Evolutionary conservation across 805 yeast genomes (phyloP), one percentile per base, ranked within the genome.

Genomic region (Isabelozyma heimii): DNA sequence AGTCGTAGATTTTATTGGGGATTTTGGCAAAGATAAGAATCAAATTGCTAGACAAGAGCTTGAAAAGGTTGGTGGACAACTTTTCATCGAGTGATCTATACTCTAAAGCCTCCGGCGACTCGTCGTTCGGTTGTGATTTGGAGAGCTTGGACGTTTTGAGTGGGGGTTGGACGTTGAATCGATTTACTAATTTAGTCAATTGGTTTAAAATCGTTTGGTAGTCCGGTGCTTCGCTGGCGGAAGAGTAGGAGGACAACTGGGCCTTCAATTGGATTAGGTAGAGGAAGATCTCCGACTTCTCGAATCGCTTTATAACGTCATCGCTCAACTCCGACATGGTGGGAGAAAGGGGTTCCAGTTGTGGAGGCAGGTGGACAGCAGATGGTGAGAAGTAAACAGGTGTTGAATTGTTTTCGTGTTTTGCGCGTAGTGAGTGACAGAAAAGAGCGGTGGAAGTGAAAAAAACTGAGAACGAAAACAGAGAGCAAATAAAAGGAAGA

Each of bases 1-100:
- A 58, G 49, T 73, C 77, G 54, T 68, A 69, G 9, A 65, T 58
- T 47, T 69, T 70, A 30, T 64, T 64, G 2, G 77, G 67, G 9
- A 69, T 51, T 10, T 64, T 58, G 8, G 57, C 56, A 27, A 72
- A 59, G 2, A 67, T 60, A 17, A 60, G 12, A 8, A 61, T 54
- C 44, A 68, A 52, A 46, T 61, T 62, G 37, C 65, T 52, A 2
- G 77, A 66, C 8, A 70, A 47, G 9, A 72, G 52, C 37, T 63
- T 59, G 53, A 56, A 59, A 20, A 66, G 42, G 44, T 64, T 65
- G 24, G 53, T 46, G 4, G 57, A 54, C 8, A 47, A 24, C 4
- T 43, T 45, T 17, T 27, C 37, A 14, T 47, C 46, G 14, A 14
- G 28, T 30, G 44, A 45, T 26, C 35, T 41, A 9, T 30, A 28